A percentile compares a stretch with the other conserved stretches of the same genome.
phyloP scores from a whole-genome alignment of 495 filamentous ascomycete genomes.

The Amphirosellinia nigrospora region DNA sequence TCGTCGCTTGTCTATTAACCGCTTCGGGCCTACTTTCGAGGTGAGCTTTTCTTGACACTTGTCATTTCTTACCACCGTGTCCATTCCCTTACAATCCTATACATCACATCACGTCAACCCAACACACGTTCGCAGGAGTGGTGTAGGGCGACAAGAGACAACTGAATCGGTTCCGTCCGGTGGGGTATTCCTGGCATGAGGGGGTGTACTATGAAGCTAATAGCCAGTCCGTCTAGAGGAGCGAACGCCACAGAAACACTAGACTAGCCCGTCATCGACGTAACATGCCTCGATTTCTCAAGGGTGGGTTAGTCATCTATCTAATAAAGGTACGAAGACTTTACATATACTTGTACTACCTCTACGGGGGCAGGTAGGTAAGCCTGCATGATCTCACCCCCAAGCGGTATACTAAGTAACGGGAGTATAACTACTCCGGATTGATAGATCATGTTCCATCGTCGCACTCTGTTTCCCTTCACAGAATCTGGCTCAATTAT shows the following conservation, averaged over 20 bases:
- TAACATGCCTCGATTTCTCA: not conserved
- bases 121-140: not conserved
- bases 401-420: not conserved
- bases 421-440: not conserved
- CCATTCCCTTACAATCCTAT: not conserved
- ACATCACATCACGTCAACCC: not conserved
- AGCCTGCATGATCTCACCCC: conserved; percentile 2
- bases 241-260: conserved; percentile 3
- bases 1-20: conserved; percentile 1
- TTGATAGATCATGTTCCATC: not conserved
- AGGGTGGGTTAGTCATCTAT: not conserved
- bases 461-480: not conserved
- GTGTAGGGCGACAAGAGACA: not conserved
- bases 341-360: too few relatives aligned
- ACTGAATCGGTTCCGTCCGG: not conserved
- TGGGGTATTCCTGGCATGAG: not conserved
- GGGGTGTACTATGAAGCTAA: conserved; percentile 9
- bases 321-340: not conserved
- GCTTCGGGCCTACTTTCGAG: conserved; percentile 6
- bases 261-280: not conserved
- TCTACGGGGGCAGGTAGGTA: not conserved
- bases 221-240: not conserved
- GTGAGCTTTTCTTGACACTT: conserved; percentile 3
- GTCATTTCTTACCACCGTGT: not conserved
- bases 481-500: not conserved